Evolutionary conservation across 2,329 filamentous ascomycete species (phyloP), one percentile per base, ranked within the genome.

Genomic region (Claviceps spartinae): DNA sequence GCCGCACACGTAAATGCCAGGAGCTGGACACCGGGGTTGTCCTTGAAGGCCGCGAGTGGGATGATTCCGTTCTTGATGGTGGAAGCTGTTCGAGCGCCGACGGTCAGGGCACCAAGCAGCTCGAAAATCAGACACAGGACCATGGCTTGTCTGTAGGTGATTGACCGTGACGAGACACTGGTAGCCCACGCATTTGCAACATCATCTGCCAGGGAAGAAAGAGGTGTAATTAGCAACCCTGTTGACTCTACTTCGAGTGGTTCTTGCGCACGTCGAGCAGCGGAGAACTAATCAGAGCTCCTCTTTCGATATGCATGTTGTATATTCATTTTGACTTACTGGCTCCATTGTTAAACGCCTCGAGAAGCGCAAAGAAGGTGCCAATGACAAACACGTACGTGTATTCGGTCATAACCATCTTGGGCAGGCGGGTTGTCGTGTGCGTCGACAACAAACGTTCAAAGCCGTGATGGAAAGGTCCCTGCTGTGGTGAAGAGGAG

Each of bases 151-250:
- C 78, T 67, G 68, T 85, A 83, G 1, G 79, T 72, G 60, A 86
- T 72, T 55, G 85, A 87, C 22, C 54, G 41, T n/a, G 54, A 55
- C 11, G 52, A 55, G 53, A 90, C 56, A 45, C 79, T 84, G 60
- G 86, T 90, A 7, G 86, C 86, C 83, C 84, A 90, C 49, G 85
- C 73, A 69, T 91, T 91, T 63, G 86, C 86, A 53, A 90, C 86
- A 84, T 90, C 86, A 68, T 89, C 81, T 84, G 53, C 48, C n/a
- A 37, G 38, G 22, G 30, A n/a, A 14, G 9, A 13, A n/a, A 14
- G 9, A 13, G 7, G 24, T 49, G 20, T 26, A 54, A 13, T 59
- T 20, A 60, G 54, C 52, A 38, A 7, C 18, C 2, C 22, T 37
- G 34, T 13, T 36, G 18, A 14, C 14, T 47, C 8, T 22, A 20